Conservation (phyloP, 2,329 filamentous ascomycete genomes). For the Colletotrichum acutatum region DNA sequence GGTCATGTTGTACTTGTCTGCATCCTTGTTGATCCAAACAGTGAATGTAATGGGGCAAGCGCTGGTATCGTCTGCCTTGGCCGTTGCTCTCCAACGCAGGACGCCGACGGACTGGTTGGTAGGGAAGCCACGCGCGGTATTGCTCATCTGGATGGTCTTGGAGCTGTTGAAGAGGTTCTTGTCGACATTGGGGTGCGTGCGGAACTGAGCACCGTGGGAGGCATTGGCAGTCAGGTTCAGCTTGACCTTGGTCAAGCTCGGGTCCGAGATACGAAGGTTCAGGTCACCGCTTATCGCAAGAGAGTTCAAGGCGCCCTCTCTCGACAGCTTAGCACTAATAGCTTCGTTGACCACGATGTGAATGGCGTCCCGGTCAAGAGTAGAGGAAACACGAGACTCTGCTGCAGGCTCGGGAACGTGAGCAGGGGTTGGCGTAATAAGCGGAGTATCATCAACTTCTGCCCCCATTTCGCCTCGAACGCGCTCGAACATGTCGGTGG, state of each 20-base stretch:
- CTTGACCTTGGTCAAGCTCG: constrained; percentile 90
- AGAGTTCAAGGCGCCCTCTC: constrained; percentile 87
- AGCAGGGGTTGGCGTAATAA: constrained; percentile 69
- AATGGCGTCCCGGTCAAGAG: constrained; percentile 83
- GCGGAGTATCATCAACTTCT: constrained; percentile 81
- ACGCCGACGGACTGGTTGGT: constrained; percentile 94
- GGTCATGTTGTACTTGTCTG: constrained; percentile 87
- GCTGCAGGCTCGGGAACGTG: constrained; percentile 62
- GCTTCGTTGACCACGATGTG: constrained; percentile 89
- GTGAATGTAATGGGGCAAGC: constrained; percentile 95
- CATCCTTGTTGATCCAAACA: constrained; percentile 95
- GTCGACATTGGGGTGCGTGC: constrained; percentile 97
- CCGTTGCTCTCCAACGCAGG: constrained; percentile 88
- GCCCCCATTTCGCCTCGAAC: constrained; percentile 92
- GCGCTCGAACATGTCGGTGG: constrained; percentile 95
- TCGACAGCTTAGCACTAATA: constrained; percentile 89
- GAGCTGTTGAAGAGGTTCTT: constrained; percentile 84
- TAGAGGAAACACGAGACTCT: constrained; percentile 70
- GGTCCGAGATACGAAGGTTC: constrained; percentile 88
- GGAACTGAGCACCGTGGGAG: constrained; percentile 88
- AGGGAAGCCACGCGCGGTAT: constrained; percentile 88
- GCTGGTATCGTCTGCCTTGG: constrained; percentile 81
- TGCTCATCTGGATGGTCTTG: constrained; percentile 90
- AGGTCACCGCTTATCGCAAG: constrained; percentile 93
- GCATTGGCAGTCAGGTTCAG: constrained; percentile 81